These are phyloP conservation scores for Beauveria varroae DNA, from an alignment of 2,329 filamentous ascomycete species.

Conservation along the genomic window DNA sequence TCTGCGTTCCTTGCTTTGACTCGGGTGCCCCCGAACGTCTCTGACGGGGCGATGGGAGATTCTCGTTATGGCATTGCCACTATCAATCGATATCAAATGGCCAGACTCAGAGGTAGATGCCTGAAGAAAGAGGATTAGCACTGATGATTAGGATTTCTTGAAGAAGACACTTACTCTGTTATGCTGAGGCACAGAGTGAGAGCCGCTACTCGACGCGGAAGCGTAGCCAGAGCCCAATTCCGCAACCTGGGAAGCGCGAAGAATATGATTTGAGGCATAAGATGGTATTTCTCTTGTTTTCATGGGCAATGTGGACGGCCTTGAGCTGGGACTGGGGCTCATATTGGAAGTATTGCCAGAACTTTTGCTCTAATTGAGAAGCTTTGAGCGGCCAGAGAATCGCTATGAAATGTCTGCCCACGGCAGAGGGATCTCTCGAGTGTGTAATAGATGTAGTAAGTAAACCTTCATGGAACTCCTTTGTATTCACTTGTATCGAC, in stretches of 20 bases:
- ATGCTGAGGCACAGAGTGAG: neutral
- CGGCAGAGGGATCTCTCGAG: neutral
- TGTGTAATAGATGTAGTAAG: neutral
- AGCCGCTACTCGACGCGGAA: neutral
- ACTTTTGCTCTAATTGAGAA: neutral
- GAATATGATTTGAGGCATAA: conserved; percentile 3
- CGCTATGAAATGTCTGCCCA: neutral
- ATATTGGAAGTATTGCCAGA: neutral
- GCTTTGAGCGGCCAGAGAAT: neutral
- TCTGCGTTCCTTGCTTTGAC: neutral
- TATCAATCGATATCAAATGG: neutral
- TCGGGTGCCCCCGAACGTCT: neutral
- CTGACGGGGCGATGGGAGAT: neutral
- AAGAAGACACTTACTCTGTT: neutral
- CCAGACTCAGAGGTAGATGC: neutral
- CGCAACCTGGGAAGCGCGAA: neutral
- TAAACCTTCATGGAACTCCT: neutral
- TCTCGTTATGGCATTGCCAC: neutral
- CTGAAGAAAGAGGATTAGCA: neutral
- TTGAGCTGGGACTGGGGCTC: neutral
- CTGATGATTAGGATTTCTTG: neutral
- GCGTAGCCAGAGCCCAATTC: neutral
- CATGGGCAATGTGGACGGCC: neutral
- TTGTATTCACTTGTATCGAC: too few relatives aligned
- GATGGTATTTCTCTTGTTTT: conserved; percentile 7